phyloP scores from a whole-genome alignment of 352 stramenopile genomes.

The Globisporangium parvum region DNA sequence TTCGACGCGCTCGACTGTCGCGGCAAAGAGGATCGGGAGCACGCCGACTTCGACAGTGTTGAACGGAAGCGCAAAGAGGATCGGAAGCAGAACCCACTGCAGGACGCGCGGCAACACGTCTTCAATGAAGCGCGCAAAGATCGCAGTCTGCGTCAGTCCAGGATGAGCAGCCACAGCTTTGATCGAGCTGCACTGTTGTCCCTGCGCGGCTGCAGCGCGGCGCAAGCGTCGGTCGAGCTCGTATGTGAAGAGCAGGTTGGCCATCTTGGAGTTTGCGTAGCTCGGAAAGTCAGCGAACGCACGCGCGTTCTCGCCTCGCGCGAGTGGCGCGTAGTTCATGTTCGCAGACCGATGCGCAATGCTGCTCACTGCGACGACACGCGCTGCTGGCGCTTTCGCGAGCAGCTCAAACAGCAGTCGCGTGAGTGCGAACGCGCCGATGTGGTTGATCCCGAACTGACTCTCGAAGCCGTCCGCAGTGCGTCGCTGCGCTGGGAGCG shows the following conservation, averaged over 20 bases:
- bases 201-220: constrained; percentile 12
- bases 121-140: constrained; percentile 41
- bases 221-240: constrained; percentile 44
- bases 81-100: constrained; percentile 29
- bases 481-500: constrained; percentile 5
- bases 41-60: constrained; percentile 40
- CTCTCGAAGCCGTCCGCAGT: constrained; percentile 25
- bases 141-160: constrained; percentile 44
- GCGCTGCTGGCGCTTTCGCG: constrained; percentile 11
- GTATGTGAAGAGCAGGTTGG: constrained; percentile 58
- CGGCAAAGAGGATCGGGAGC: constrained; percentile 30
- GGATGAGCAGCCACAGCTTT: constrained; percentile 44
- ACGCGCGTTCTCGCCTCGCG: constrained; percentile 7
- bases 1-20: constrained; percentile 16
- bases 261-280: constrained; percentile 54
- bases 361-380: constrained; percentile 34
- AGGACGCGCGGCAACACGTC: constrained; percentile 26
- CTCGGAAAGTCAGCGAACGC: constrained; percentile 21
- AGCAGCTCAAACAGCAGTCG: constrained; percentile 31
- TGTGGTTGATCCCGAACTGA: constrained; percentile 47
- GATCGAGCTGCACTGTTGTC: constrained; percentile 20
- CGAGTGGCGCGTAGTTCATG: constrained; percentile 11
- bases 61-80: constrained; percentile 36
- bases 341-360: constrained; percentile 20
- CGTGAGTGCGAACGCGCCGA: constrained; percentile 49